Conservation (phyloP, 441 rosid genomes). For the Aleurites moluccanus region DNA sequence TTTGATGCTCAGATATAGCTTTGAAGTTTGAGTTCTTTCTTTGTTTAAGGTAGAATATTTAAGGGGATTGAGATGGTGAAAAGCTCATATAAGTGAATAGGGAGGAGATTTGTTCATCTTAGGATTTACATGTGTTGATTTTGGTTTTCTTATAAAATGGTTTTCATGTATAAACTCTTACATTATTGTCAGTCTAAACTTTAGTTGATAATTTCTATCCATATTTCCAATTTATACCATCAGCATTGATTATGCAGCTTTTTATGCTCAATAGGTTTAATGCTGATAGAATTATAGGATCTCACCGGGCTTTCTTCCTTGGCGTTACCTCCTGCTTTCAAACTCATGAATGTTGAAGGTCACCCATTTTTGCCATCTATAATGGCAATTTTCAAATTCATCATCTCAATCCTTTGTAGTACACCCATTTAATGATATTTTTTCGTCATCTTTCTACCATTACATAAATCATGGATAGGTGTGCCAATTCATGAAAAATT, state of each 20-base stretch:
- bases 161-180: not conserved
- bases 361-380: not conserved
- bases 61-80: not conserved
- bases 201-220: not conserved
- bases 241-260: not conserved
- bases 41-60: not conserved
- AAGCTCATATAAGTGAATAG: not conserved
- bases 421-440: not conserved
- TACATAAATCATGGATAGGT: not conserved
- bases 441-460: not conserved
- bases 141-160: not conserved
- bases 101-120: not conserved
- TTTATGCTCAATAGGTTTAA: not conserved
- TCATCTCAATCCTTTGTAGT: not conserved
- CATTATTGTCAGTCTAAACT: constrained; percentile 1
- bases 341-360: not conserved
- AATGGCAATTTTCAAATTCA: not conserved
- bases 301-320: not conserved
- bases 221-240: not conserved
- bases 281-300: not conserved
- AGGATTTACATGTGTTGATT: not conserved
- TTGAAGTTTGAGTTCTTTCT: constrained; percentile 1
- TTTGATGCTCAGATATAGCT: not conserved
- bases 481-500: not conserved
- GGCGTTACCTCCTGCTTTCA: not conserved